These are phyloP conservation scores for Dipteronia dyeriana DNA, from an alignment of 345 rosid genomes.

Conservation along the genomic window DNA sequence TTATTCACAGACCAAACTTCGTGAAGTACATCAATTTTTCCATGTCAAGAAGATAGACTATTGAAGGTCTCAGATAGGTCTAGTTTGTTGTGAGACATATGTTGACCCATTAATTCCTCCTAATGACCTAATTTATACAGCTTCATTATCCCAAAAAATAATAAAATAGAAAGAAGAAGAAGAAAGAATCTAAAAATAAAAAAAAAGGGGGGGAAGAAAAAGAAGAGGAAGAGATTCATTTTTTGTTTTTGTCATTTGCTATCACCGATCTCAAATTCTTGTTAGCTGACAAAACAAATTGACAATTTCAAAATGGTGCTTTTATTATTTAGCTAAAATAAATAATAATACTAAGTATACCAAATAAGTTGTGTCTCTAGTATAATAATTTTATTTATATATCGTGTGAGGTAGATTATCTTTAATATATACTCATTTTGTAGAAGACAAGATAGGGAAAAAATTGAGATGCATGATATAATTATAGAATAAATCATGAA, in stretches of 20 bases:
- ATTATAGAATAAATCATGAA: too few species aligned
- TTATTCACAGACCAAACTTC: neutral
- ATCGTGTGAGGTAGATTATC: too few species aligned
- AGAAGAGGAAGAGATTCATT: neutral
- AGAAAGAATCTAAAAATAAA: too few species aligned
- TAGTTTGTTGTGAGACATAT: neutral
- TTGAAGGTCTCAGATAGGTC: neutral
- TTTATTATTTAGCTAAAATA: too few species aligned
- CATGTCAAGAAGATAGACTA: neutral
- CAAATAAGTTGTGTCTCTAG: too few species aligned
- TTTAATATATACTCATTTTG: too few species aligned
- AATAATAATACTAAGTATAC: too few species aligned
- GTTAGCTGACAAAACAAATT: conserved; percentile 1
- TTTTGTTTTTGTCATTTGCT: neutral
- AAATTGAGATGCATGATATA: too few species aligned
- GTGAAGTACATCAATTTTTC: neutral
- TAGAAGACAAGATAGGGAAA: too few species aligned
- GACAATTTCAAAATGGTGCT: neutral
- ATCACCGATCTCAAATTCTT: neutral
- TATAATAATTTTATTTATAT: too few species aligned
- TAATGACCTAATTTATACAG: neutral
- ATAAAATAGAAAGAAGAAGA: neutral
- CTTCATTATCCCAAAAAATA: neutral
- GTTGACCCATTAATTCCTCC: neutral
- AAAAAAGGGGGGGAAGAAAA: too few species aligned